A percentile compares a stretch with the other conserved stretches of the same genome.
Evolutionary conservation across 2,329 filamentous ascomycete genomes (phyloP).

Genomic region (Drechslerella stenobrocha): DNA sequence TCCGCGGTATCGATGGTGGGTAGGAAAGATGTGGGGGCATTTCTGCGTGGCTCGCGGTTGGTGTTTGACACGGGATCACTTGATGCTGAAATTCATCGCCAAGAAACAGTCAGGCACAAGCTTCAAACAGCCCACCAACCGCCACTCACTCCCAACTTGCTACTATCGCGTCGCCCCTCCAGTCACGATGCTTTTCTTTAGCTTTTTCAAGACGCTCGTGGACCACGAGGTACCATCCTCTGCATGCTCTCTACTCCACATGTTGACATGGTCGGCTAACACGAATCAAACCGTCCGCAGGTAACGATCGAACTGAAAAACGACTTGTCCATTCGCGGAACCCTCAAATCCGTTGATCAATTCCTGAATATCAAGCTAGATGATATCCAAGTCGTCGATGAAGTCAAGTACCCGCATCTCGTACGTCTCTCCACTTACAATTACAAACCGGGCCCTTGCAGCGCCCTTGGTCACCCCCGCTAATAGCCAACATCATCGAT

Average conservation of each 20-base stretch:
- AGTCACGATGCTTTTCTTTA: constrained; percentile 56
- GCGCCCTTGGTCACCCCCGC: not conserved
- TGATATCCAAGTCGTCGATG: constrained; percentile 87
- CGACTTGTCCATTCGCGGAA: constrained; percentile 94
- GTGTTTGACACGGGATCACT: constrained; percentile 39
- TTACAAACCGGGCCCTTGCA: not conserved
- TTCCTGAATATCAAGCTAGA: constrained; percentile 99
- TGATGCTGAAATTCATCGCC: constrained; percentile 44
- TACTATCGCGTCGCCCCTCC: constrained; percentile 7
- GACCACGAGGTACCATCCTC: constrained; percentile 59
- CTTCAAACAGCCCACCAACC: constrained; percentile 19
- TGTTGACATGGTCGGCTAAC: not conserved
- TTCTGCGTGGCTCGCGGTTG: constrained; percentile 1
- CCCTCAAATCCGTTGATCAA: constrained; percentile 95
- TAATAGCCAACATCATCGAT: not conserved
- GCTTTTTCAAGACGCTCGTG: constrained; percentile 98
- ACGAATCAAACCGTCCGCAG: constrained; percentile 63
- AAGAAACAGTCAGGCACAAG: constrained; percentile 31
- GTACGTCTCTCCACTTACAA: constrained; percentile 58
- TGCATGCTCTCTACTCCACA: not conserved
- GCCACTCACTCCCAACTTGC: constrained; percentile 8
- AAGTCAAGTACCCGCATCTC: constrained; percentile 91
- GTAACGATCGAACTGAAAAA: constrained; percentile 99
- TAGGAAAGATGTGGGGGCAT: constrained; percentile 3
- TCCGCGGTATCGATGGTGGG: not conserved